Base-by-base conservation (phyloP, 495 filamentous ascomycete species). In the Aspergillus panamensis region DNA sequence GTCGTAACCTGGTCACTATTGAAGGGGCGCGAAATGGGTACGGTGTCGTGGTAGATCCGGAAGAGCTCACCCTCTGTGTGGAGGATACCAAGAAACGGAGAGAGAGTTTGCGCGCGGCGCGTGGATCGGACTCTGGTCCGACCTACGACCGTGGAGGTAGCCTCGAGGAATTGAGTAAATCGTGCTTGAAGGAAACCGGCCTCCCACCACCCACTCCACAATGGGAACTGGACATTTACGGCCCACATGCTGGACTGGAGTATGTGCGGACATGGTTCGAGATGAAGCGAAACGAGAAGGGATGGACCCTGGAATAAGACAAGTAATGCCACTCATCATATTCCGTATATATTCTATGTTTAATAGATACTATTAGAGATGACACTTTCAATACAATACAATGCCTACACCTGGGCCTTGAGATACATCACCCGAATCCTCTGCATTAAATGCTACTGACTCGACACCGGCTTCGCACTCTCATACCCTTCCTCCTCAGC, bases 1-100 rank as follows among this genome's bases (percentile, higher is more conserved):
- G 69, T 21, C 72, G 77, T 9, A 72, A 70, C 42, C 70, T 79
- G 48, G 78, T 81, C n/a, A 80, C 72, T 0, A 19, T 73, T 0
- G 61, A 76, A 0, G 78, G 77, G 8, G 79, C 79, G 14, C 71
- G 69, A 0, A 57, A 64, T 9, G 62, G 60, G 8, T 81, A 81
- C 42, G 75, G 76, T 4, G 75, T 79, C 29, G 70, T 77, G 9
- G 58, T 78, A 8, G 64, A 70, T 12, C 57, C 65, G 1, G 50
- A 61, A 3, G 59, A 73, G 20, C 66, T 70, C 17, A 67, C 54
- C 0, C 67, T 76, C 3, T 60, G 68, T 42, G 49, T 61, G 40
- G 47, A 48, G 19, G 67, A 63, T 19, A 80, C 77, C 3, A 60
- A 65, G 33, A 59, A 59, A 8, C 57, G 78, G 44, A 64, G 76